Conservation (phyloP, 768 basidiomycete species). For the Cystofilobasidium capitatum region DNA sequence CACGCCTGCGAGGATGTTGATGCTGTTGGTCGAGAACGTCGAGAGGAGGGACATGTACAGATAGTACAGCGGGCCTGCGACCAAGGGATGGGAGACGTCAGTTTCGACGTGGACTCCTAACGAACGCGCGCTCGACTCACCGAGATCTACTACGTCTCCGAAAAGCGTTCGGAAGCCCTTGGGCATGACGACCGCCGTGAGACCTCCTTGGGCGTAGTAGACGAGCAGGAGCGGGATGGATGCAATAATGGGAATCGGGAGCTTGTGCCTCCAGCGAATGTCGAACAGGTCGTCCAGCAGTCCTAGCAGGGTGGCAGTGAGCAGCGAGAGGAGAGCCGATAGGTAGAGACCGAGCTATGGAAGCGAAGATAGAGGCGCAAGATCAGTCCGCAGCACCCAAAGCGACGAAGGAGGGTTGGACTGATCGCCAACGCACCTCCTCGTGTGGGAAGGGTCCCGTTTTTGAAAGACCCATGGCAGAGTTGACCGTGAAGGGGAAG, state of each 20-base stretch:
- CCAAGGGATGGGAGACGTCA: neutral
- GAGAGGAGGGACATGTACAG: constrained; percentile 91
- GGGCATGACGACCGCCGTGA: constrained; percentile 88
- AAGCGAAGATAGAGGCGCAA: neutral
- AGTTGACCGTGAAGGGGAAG: constrained; percentile 57
- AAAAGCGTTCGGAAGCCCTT: constrained; percentile 54
- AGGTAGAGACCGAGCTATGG: constrained; percentile 77
- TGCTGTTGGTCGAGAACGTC: constrained; percentile 93
- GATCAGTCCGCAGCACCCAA: neutral
- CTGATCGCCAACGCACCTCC: constrained; percentile 33
- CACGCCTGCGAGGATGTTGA: constrained; percentile 96
- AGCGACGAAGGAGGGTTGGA: neutral
- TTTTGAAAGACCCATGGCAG: constrained; percentile 3
- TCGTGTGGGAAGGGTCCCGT: constrained; percentile 41
- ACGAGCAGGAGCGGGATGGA: constrained; percentile 91
- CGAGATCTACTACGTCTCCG: constrained; percentile 74
- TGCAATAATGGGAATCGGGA: constrained; percentile 92
- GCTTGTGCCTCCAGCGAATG: constrained; percentile 94
- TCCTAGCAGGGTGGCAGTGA: constrained; percentile 87
- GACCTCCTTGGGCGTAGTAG: constrained; percentile 87
- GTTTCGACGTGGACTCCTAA: too few relatives aligned
- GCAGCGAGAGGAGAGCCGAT: constrained; percentile 78
- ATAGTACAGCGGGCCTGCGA: constrained; percentile 82
- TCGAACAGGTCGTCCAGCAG: constrained; percentile 97
- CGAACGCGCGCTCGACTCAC: constrained; percentile 45